A percentile compares a stretch with the other conserved stretches of the same genome.
These are phyloP conservation scores for Chlorella sp. DNA, from an alignment of 139 green algal species.

Conservation along the genomic window DNA sequence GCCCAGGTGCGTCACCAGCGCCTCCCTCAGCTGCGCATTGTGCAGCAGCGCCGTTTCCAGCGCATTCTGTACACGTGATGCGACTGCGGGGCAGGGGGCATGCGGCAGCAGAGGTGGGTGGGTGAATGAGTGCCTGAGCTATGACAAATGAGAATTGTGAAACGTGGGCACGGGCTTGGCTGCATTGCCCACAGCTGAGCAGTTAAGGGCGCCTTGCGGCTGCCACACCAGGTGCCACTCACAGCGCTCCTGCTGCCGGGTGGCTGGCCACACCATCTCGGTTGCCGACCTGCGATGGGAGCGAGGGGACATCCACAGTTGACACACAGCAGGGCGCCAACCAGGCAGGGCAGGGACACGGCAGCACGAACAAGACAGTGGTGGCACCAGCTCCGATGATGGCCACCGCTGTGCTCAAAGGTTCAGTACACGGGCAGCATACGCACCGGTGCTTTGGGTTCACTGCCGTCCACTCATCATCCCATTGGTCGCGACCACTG, in stretches of 20 bases:
- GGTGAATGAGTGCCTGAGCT: too few relatives aligned
- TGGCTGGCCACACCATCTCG: slow-evolving; percentile 42
- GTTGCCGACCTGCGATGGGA: slow-evolving; percentile 28
- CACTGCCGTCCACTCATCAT: background rate
- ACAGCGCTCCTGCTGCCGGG: slow-evolving; percentile 32
- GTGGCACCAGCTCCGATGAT: too few relatives aligned
- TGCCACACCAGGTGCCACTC: too few relatives aligned
- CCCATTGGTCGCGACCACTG: background rate
- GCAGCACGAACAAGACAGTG: too few relatives aligned
- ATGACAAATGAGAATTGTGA: too few relatives aligned
- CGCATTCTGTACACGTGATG: background rate
- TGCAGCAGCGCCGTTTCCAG: slow-evolving; percentile 26
- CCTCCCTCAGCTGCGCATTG: slow-evolving; percentile 21
- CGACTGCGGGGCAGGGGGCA: slow-evolving; percentile 10
- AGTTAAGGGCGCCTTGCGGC: too few relatives aligned
- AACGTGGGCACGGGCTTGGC: too few relatives aligned
- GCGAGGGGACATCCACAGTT: background rate
- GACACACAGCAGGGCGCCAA: background rate
- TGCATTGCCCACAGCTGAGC: too few relatives aligned
- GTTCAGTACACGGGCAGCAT: too few relatives aligned
- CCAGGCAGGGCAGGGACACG: too few relatives aligned
- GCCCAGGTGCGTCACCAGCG: slow-evolving; percentile 35
- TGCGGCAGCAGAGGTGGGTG: background rate
- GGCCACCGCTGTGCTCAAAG: too few relatives aligned
- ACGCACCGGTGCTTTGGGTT: slow-evolving; percentile 1